Evolutionary conservation across 2,329 filamentous ascomycete genomes (phyloP).

Genomic region (Cytospora leucostoma): DNA sequence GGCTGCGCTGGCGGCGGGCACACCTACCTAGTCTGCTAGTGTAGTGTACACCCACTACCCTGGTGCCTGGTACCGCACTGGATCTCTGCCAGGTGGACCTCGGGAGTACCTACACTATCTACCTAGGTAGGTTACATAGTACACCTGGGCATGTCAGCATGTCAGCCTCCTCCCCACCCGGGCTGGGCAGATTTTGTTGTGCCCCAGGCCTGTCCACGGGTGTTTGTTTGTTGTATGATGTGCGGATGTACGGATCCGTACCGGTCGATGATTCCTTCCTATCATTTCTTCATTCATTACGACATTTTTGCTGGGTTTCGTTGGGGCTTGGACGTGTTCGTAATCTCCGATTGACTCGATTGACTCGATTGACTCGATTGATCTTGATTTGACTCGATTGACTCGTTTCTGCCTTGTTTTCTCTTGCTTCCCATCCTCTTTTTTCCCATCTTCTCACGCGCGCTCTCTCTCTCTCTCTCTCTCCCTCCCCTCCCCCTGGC

Average conservation of each 20-base stretch:
- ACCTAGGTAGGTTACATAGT: no score
- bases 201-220: no score
- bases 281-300: not conserved
- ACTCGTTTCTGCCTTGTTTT: not conserved
- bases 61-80: no score
- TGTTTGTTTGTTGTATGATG: not conserved
- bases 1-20: no score
- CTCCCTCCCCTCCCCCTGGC: no score
- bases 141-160: no score
- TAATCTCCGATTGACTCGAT: constrained; percentile 5
- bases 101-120: no score
- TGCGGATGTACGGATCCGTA: not conserved
- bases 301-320: not conserved
- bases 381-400: constrained; percentile 9
- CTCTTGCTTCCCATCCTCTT: not conserved
- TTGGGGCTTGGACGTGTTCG: not conserved
- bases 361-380: constrained; percentile 21
- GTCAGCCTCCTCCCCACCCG: no score
- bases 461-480: not conserved
- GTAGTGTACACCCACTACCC: no score
- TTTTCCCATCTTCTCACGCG: constrained; percentile 4
- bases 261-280: not conserved
- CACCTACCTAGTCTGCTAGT: no score
- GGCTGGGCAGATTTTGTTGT: no score
- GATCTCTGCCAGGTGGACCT: no score